Evolutionary conservation across 805 yeast species (phyloP).

Genomic region (Metschnikowia aberdeeniae): DNA sequence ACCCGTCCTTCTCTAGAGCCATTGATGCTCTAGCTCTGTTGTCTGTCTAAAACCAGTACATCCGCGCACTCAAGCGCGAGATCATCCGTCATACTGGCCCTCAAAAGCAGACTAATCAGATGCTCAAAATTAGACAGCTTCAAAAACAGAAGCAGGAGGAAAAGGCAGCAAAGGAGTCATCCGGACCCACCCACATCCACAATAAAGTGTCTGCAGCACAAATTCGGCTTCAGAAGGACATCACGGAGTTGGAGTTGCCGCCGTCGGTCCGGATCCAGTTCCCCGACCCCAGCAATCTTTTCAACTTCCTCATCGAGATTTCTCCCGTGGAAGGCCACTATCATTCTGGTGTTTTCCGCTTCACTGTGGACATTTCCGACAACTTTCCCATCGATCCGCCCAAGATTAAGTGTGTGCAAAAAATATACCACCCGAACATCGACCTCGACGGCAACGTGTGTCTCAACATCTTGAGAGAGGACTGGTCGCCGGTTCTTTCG

Average conservation of each 20-base stretch:
- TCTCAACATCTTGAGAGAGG: conserved; percentile 85
- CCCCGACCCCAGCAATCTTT: conserved; percentile 52
- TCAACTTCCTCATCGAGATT: conserved; percentile 56
- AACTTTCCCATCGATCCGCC: conserved; percentile 94
- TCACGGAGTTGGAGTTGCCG: conserved; percentile 66
- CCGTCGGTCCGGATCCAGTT: conserved; percentile 48
- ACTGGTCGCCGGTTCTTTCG: conserved; percentile 92
- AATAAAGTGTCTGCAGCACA: conserved; percentile 52
- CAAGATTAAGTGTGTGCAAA: conserved; percentile 63
- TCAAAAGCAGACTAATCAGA: not conserved
- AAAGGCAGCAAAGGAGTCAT: conserved; percentile 5
- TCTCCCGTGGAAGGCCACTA: conserved; percentile 73
- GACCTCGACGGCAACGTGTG: conserved; percentile 89
- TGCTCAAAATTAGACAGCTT: conserved; percentile 23
- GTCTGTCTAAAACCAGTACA: conserved; percentile 1
- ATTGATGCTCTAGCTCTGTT: no score
- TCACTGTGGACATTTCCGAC: conserved; percentile 60
- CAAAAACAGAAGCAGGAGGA: conserved; percentile 21
- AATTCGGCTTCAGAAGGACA: conserved; percentile 69
- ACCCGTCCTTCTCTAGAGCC: no score
- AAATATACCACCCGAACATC: conserved; percentile 90
- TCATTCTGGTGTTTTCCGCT: conserved; percentile 61
- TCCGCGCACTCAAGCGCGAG: conserved; percentile 1
- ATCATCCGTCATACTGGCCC: not conserved
- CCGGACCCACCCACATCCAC: conserved; percentile 6